A percentile compares a stretch with the other conserved stretches of the same genome.
These are phyloP conservation scores for Naganishia kalamii DNA, from an alignment of 768 basidiomycete species.

Conservation along the genomic window DNA sequence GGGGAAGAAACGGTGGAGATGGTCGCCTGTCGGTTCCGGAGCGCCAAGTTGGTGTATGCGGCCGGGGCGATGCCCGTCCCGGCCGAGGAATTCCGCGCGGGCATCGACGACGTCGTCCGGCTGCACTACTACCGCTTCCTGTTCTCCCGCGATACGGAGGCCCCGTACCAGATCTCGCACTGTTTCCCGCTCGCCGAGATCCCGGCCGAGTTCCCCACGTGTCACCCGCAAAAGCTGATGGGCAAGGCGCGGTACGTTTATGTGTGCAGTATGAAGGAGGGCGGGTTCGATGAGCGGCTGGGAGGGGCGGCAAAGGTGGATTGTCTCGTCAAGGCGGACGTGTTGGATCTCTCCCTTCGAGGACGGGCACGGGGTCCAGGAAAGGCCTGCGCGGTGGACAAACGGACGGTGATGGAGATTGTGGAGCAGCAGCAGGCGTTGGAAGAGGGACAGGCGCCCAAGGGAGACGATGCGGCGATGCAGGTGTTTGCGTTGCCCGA, in stretches of 20 bases:
- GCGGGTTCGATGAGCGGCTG: conserved; percentile 47
- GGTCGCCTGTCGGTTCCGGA: conserved; percentile 46
- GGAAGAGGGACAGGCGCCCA: conserved; percentile 17
- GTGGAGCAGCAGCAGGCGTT: conserved; percentile 29
- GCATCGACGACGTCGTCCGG: conserved; percentile 42
- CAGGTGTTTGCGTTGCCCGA: conserved; percentile 45
- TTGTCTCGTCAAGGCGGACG: conserved; percentile 48
- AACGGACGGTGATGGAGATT: conserved; percentile 36
- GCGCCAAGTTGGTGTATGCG: conserved; percentile 47
- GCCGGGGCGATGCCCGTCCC: conserved; percentile 47
- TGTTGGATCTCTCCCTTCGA: conserved; percentile 31
- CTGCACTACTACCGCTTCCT: conserved; percentile 47
- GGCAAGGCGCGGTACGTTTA: conserved; percentile 44
- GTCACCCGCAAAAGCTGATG: conserved; percentile 39
- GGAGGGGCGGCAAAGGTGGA: conserved; percentile 50
- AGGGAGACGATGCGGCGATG: conserved; percentile 30
- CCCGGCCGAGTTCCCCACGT: conserved; percentile 48
- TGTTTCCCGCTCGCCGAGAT: conserved; percentile 46
- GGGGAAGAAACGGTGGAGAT: conserved; percentile 40
- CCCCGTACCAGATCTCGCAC: conserved; percentile 32
- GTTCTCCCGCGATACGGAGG: conserved; percentile 14
- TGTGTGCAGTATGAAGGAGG: conserved; percentile 47
- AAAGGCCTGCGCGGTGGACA: conserved; percentile 39
- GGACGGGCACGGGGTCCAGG: conserved; percentile 34
- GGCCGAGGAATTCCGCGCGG: conserved; percentile 28